Conservation (phyloP, 2,329 filamentous ascomycete species). For the Daldinia sp. region DNA sequence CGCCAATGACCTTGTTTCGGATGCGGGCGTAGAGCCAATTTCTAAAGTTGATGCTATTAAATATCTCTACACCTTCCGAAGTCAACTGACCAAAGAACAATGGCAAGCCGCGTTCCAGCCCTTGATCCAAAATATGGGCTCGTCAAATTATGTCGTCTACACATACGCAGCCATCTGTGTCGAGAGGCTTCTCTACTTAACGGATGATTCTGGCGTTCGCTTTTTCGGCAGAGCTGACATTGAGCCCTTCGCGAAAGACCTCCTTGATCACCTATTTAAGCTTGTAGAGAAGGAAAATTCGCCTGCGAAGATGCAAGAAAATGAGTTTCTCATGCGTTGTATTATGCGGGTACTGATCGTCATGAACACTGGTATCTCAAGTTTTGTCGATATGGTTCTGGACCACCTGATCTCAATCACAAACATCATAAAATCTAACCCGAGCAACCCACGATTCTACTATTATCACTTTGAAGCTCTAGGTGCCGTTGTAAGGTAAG, state of each 20-base stretch:
- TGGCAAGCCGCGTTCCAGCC: constrained; percentile 92
- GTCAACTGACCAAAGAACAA: constrained; percentile 89
- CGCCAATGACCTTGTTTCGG: constrained; percentile 84
- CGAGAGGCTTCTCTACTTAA: constrained; percentile 90
- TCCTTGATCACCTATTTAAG: constrained; percentile 89
- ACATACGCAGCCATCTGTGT: constrained; percentile 97
- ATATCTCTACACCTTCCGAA: constrained; percentile 96
- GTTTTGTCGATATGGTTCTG: constrained; percentile 82
- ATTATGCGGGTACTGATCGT: constrained; percentile 98
- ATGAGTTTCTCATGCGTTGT: constrained; percentile 98
- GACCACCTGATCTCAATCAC: constrained; percentile 89
- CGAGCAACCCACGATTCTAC: constrained; percentile 97
- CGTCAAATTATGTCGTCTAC: constrained; percentile 94
- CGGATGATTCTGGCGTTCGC: constrained; percentile 78
- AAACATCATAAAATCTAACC: constrained; percentile 91
- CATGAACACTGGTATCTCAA: constrained; percentile 82
- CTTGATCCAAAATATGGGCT: constrained; percentile 90
- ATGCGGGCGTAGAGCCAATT: constrained; percentile 79
- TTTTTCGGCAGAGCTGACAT: constrained; percentile 86
- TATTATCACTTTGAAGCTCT: constrained; percentile 98
- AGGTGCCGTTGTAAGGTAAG: constrained; percentile 82
- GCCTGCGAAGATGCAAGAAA: constrained; percentile 95
- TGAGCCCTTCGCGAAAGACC: constrained; percentile 83
- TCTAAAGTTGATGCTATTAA: constrained; percentile 98
- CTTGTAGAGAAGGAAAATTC: constrained; percentile 87